phyloP scores from a whole-genome alignment of 192 early-diverging fungal genomes.

The Gonapodya sp. region DNA sequence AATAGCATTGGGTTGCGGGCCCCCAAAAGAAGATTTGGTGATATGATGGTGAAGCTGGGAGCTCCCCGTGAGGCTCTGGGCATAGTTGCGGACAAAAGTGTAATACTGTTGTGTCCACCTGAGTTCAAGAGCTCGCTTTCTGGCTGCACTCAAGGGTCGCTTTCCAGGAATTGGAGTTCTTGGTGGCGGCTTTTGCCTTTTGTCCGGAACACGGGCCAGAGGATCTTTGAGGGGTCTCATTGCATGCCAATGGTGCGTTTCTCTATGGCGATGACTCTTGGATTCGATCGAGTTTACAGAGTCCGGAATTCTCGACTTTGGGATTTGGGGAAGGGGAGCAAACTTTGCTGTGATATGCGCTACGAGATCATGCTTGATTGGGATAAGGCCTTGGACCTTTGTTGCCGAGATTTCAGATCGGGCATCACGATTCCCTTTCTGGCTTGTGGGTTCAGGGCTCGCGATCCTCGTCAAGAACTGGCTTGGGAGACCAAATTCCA shows the following conservation, averaged over 20 bases:
- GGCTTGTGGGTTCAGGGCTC: not conserved
- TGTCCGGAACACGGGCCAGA: not conserved
- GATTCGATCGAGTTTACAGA: too few species aligned
- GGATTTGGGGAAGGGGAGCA: too few species aligned
- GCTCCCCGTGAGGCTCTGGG: not conserved
- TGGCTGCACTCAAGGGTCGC: not conserved
- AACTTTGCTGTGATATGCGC: slow-evolving; percentile 8
- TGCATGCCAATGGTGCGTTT: not conserved
- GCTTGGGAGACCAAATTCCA: too few species aligned
- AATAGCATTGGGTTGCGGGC: not conserved
- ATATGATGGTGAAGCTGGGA: not conserved
- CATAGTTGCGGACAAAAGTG: not conserved
- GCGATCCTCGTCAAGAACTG: slow-evolving; percentile 3
- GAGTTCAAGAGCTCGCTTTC: not conserved
- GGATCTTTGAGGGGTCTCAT: not conserved
- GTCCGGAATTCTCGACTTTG: too few species aligned
- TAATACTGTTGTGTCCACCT: not conserved
- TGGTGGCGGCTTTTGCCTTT: not conserved
- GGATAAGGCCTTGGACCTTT: not conserved
- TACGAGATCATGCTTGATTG: slow-evolving; percentile 6
- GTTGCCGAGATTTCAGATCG: slow-evolving; percentile 3
- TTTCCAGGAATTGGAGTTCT: not conserved
- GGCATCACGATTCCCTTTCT: not conserved
- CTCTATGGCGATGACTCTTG: not conserved
- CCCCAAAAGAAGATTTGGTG: not conserved